phyloP scores from a whole-genome alignment of 1,139 yeast species.

The Scheffersomyces parashehatae region DNA sequence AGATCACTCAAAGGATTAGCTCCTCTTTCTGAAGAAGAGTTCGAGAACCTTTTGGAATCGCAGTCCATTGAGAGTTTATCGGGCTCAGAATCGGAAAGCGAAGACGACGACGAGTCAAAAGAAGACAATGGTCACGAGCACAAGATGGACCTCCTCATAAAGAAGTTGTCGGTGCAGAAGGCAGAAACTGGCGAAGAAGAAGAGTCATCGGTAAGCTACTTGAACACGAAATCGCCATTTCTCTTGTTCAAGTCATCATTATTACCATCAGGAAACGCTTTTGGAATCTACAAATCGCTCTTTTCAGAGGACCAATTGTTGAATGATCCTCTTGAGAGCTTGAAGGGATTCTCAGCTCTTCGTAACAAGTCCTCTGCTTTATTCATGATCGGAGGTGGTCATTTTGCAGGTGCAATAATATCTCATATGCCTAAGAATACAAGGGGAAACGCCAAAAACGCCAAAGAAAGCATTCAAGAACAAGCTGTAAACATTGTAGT shows the following conservation, averaged over 20 bases:
- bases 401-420: conserved; percentile 93
- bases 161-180: conserved; percentile 22
- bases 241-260: conserved; percentile 53
- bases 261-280: conserved; percentile 47
- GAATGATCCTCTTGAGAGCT: conserved; percentile 42
- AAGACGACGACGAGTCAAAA: conserved; percentile 19
- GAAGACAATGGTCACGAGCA: conserved; percentile 14
- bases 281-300: conserved; percentile 73
- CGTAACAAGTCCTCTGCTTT: conserved; percentile 55
- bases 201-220: conserved; percentile 45
- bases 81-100: conserved; percentile 49
- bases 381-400: conserved; percentile 97
- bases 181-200: conserved; percentile 18
- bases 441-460: conserved; percentile 53
- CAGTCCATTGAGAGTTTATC: conserved; percentile 59
- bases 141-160: conserved; percentile 35
- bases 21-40: conserved; percentile 57
- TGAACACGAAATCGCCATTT: conserved; percentile 66
- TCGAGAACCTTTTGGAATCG: conserved; percentile 54
- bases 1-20: conserved; percentile 48
- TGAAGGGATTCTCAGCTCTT: conserved; percentile 29
- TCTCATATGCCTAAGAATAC: conserved; percentile 64
- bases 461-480: conserved; percentile 44
- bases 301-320: conserved; percentile 39
- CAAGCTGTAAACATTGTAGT: conserved; percentile 66